Evolutionary conservation across 352 stramenopile genomes (phyloP), one percentile per base, ranked within the genome.

Genomic region (Phytophthora quininea): DNA sequence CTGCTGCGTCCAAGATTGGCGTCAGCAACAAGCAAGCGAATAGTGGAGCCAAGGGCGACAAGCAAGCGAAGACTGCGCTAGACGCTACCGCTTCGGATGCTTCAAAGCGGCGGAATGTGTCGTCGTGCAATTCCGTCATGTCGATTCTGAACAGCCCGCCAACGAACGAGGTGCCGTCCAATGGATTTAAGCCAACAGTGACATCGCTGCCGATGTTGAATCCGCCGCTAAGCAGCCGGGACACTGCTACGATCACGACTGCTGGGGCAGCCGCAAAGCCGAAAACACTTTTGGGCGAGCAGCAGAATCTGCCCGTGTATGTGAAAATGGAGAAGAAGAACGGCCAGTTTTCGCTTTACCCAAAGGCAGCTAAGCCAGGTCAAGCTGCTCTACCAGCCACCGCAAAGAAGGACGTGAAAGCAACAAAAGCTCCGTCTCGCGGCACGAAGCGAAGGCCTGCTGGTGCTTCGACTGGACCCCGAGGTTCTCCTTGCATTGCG

Each of bases 101-200:
- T 3, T 48, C 60, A 2, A 75, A 74, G 32, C 71, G 76, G 24
- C 62, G 82, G 30, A 79, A 76, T 46, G 48, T 71, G 31, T 88
- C 71, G 30, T 79, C 73, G 43, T 69, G 58, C 35, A 81, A 91
- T 58, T 91, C 82, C 9, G 77, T 93, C n/a, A 89, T 86, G 48
- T 82, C 85, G 49, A 73, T 93, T 46, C 67, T 93, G 42, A 93
- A 93, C 64, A 91, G 79, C 49, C 78, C 85, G 14, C 77, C 80
- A 31, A 71, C 79, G 38, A 85, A 86, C 35, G 75, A 82, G 38
- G 58, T 68, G 32, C 54, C 63, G n/a, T 35, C 53, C n/a, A 74
- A 72, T 42, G 38, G 35, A 11, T 76, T 70, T 48, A 85, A 72
- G 50, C 52, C 66, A 9, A 64, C 68, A 2, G 43, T 84, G 14